These are phyloP conservation scores for Peniophora sp. DNA, from an alignment of 1,284 basidiomycete species.

Conservation along the genomic window DNA sequence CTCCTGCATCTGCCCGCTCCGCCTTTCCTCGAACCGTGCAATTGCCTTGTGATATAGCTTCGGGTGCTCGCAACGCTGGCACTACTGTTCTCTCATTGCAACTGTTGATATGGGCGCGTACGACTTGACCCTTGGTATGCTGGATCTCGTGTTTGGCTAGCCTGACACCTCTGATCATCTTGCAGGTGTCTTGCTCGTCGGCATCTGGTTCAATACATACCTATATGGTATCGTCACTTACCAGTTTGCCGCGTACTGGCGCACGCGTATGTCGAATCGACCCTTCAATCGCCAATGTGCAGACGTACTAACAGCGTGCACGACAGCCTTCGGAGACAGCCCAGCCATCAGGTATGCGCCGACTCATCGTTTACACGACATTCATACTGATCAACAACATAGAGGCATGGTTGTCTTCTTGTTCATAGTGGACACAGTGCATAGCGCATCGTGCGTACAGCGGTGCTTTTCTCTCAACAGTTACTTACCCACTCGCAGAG, in stretches of 20 bases:
- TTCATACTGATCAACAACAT: background rate
- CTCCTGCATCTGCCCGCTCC: too few relatives aligned
- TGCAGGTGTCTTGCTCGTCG: background rate
- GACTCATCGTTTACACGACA: background rate
- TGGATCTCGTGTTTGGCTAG: too few relatives aligned
- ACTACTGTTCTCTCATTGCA: too few relatives aligned
- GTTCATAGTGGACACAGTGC: constrained; percentile 37
- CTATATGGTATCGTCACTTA: constrained; percentile 42
- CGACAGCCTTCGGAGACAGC: constrained; percentile 41
- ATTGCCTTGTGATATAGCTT: too few relatives aligned
- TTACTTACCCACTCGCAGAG: constrained; percentile 16
- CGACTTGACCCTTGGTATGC: too few relatives aligned
- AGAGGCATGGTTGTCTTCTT: constrained; percentile 30
- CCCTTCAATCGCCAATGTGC: constrained; percentile 2
- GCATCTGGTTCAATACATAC: constrained; percentile 33
- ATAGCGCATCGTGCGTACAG: constrained; percentile 28
- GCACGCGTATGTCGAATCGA: constrained; percentile 20
- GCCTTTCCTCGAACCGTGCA: too few relatives aligned
- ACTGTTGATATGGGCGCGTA: too few relatives aligned
- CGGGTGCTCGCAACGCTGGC: too few relatives aligned
- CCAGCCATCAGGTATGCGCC: constrained; percentile 28
- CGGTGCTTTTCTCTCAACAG: background rate
- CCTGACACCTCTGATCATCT: background rate
- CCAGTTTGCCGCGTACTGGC: constrained; percentile 37
- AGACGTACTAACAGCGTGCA: too few relatives aligned